Evolutionary conservation across 257 asterid species (phyloP), one percentile per base, ranked within the genome.

Genomic region (Nemophila menziesii): DNA sequence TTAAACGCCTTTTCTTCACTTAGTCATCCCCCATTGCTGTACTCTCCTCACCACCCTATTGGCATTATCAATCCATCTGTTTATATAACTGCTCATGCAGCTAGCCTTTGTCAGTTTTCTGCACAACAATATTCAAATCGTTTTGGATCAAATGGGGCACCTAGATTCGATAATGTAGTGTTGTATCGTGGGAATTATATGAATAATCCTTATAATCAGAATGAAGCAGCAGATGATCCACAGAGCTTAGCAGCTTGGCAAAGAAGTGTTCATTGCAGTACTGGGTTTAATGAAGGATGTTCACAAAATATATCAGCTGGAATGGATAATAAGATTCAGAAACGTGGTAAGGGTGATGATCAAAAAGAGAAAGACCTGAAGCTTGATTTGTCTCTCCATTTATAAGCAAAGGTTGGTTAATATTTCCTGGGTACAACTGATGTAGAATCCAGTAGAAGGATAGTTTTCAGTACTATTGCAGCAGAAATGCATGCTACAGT

Each of bases 331-430:
- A 40, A 26, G 16, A 51, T 49, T 13, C 39, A 12, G 11, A 38
- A 36, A 0, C 43, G 48, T 17, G 27, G 47, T 51, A 55, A 67
- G 34, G 68, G 22, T 19, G 61, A 47, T 24, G 63, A 49, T 51
- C 57, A 45, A 9, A 44, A 33, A 5, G 52, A 40, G 5, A 66
- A 61, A 11, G 73, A 77, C 26, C 85, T 68, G 37, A 79, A 67
- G 54, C 77, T 83, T 48, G 94, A 83, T 60, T 64, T 83, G 79
- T 76, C 94, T 55, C 94, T 83, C 46, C 92, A 79, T 77, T 61
- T 83, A 72, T 83, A 74, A 68, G 16, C 22, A 12, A 14, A 3
- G 21, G 33, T n/a, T 13, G 24, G 0, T 29, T 29, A 7, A 2
- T 13, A 41, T 18, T 2, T n/a, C n/a, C n/a, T n/a, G n/a, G n/a